phyloP scores from a whole-genome alignment of 2,329 filamentous ascomycete species.

The Pyricularia sp. region DNA sequence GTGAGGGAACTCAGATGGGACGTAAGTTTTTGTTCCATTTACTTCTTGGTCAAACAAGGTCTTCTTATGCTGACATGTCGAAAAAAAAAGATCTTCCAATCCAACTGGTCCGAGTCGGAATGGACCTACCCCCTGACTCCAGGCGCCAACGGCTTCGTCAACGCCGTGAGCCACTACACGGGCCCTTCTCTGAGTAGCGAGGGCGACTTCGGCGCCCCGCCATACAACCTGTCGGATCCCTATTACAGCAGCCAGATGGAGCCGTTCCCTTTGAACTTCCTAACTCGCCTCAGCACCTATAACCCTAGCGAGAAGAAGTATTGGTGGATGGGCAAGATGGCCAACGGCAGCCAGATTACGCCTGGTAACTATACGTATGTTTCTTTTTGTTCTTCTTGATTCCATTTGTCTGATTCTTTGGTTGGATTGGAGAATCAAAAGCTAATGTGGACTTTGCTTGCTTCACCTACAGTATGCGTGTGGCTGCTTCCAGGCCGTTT shows the following conservation, averaged over 20 bases:
- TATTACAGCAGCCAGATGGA: conserved; percentile 3
- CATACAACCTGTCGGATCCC: neutral
- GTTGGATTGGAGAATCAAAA: too few relatives aligned
- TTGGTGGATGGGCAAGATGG: conserved; percentile 9
- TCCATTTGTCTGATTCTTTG: too few relatives aligned
- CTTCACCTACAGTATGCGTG: conserved; percentile 12
- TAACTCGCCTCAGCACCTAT: conserved; percentile 6
- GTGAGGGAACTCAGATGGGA: conserved; percentile 17
- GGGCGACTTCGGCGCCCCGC: conserved; percentile 2
- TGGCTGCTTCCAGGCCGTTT: conserved; percentile 5
- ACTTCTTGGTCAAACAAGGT: neutral
- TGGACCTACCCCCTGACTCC: conserved; percentile 16
- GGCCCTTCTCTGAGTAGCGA: neutral
- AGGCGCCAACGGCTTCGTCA: conserved; percentile 12
- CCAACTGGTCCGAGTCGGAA: conserved; percentile 10
- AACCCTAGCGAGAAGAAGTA: conserved; percentile 3
- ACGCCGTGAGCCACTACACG: conserved; percentile 5
- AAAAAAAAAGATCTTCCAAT: conserved; percentile 7
- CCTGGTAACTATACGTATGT: conserved; percentile 13
- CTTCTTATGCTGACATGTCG: neutral
- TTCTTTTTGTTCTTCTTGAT: neutral
- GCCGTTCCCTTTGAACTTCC: conserved; percentile 9
- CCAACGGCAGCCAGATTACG: conserved; percentile 18
- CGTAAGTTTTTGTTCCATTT: conserved; percentile 6
- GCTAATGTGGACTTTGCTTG: neutral